Conservation (phyloP, 768 basidiomycete genomes). For the Podaxis pistillaris region DNA sequence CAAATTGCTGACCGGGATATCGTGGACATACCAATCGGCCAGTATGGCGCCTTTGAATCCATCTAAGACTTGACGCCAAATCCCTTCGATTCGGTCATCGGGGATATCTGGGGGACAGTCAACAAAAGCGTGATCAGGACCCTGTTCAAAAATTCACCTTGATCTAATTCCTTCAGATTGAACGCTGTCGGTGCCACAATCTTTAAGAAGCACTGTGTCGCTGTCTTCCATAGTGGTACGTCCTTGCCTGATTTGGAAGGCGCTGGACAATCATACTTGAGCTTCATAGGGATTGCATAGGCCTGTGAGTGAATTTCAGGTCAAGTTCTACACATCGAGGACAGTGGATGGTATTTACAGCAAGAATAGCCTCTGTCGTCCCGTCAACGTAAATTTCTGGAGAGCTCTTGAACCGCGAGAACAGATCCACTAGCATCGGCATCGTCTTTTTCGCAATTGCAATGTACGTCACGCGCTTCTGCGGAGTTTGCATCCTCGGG, state of each 20-base stretch:
- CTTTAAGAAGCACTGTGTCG: slow-evolving; percentile 74
- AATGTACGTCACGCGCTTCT: slow-evolving; percentile 82
- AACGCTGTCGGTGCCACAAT: slow-evolving; percentile 67
- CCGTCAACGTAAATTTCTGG: slow-evolving; percentile 73
- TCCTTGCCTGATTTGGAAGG: slow-evolving; percentile 89
- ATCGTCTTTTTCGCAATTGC: slow-evolving; percentile 86
- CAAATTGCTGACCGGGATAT: neutral
- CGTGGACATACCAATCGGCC: slow-evolving; percentile 70
- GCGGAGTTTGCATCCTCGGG: slow-evolving; percentile 41
- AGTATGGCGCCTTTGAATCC: slow-evolving; percentile 80
- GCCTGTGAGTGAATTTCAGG: slow-evolving; percentile 43
- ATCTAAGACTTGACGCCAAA: slow-evolving; percentile 84
- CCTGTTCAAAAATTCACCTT: slow-evolving; percentile 34
- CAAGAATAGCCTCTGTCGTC: slow-evolving; percentile 79
- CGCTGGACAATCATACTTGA: slow-evolving; percentile 93
- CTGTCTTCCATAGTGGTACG: slow-evolving; percentile 90
- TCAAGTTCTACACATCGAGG: neutral
- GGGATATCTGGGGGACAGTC: slow-evolving; percentile 44
- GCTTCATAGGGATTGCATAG: slow-evolving; percentile 86
- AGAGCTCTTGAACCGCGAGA: slow-evolving; percentile 60
- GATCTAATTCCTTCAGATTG: slow-evolving; percentile 48
- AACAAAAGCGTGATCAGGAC: neutral
- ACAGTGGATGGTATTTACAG: slow-evolving; percentile 44
- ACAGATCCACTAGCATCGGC: slow-evolving; percentile 81
- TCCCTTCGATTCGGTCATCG: slow-evolving; percentile 67